Percentiles rank a stretch among this genome's conserved stretches.
Conservation (phyloP, 768 basidiomycete genomes). For the Lanmaoa pseudosensibilis region DNA sequence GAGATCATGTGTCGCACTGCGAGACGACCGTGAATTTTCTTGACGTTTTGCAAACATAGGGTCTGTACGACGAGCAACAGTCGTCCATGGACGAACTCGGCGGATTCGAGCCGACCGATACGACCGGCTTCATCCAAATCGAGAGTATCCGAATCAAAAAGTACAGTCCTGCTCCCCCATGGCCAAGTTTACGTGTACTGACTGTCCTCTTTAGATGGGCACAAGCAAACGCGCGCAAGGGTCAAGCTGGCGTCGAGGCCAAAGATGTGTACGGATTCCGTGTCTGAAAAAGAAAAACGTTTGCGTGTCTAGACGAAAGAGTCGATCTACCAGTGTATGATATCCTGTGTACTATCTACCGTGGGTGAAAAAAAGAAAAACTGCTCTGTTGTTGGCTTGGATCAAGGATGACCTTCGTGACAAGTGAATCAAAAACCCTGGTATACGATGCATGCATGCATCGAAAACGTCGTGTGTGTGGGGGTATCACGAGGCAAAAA, state of each 20-base stretch:
- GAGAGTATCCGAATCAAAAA: conserved; percentile 98
- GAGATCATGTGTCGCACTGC: conserved; percentile 19
- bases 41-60: conserved; percentile 35
- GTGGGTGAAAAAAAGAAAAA: neutral
- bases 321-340: neutral
- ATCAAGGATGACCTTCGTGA: neutral
- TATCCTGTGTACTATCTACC: conserved; percentile 7
- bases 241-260: conserved; percentile 73
- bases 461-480: neutral
- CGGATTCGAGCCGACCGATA: conserved; percentile 95
- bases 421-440: neutral
- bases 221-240: conserved; percentile 81
- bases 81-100: conserved; percentile 99
- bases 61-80: conserved; percentile 92
- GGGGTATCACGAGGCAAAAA: conserved; percentile 6
- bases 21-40: neutral
- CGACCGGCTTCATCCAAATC: conserved; percentile 95
- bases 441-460: neutral
- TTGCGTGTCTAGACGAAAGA: neutral
- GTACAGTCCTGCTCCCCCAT: conserved; percentile 43
- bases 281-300: conserved; percentile 33
- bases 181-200: neutral
- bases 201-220: conserved; percentile 62
- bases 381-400: neutral
- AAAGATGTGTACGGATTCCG: conserved; percentile 79